Evolutionary conservation across 176 grass and related monocot species (phyloP), one percentile per base, ranked within the genome.

Genomic region (Oryza australiensis): DNA sequence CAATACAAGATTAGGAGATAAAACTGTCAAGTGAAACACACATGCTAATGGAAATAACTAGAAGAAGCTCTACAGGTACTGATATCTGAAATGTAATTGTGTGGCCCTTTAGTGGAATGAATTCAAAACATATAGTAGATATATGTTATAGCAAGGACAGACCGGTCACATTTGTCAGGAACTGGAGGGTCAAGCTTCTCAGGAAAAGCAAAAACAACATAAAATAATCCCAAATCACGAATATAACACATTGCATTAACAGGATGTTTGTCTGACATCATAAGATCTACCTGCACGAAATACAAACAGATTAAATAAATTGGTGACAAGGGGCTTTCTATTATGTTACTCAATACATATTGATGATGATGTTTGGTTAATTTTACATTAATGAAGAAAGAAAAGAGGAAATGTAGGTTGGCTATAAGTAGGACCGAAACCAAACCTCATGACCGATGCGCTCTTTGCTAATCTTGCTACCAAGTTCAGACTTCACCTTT

Each of bases 361-460:
- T n/a, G 27, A 59, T 26, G 15, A 64, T 48, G 3, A 70, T 32
- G 14, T 64, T 18, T 66, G 15, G 41, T 65, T 43, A 66, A 3
- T 65, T 74, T 9, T 35, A 82, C 1, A 66, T 26, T 53, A 80
- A 81, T 59, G 16, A 60, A 62, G 63, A 59, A 80, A 66, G 42
- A 15, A 66, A 66, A 64, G 26, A 27, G 37, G 51, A 76, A 65
- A 53, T 9, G 45, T 64, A 1, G 0, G 22, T 66, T 66, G n/a
- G 16, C 4, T 9, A 41, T 66, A 60, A 75, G 20, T 46, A 35
- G 62, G 59, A 12, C 30, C 66, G 57, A 75, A 66, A 85, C 80
- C 82, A 89, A 74, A 98, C 96, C 86, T 98, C 96, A 16, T 98
- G 89, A 75, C 96, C 96, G 42, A 98, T 93, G 66, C 91, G 89